These are phyloP conservation scores for Guyanaporus albipodus DNA, from an alignment of 768 basidiomycete species.

Conservation along the genomic window DNA sequence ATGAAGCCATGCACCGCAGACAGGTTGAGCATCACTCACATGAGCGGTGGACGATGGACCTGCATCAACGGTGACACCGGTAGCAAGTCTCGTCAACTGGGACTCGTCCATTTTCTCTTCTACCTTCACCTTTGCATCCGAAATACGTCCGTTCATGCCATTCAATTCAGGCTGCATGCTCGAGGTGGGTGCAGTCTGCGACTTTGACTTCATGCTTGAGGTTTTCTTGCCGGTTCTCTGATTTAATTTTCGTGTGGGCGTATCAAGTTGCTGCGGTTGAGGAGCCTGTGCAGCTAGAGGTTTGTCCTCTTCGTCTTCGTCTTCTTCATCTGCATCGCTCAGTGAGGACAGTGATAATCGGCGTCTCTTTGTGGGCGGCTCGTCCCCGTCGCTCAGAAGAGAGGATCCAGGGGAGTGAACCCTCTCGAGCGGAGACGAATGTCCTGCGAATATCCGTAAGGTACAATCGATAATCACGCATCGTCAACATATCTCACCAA, in stretches of 20 bases:
- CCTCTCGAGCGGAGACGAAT: constrained; percentile 20
- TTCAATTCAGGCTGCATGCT: constrained; percentile 37
- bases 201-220: constrained; percentile 56
- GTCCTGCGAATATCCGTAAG: constrained; percentile 21
- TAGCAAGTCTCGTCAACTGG: constrained; percentile 71
- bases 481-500: constrained; percentile 38
- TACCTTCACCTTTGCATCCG: constrained; percentile 55
- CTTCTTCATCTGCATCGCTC: constrained; percentile 36
- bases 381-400: constrained; percentile 41
- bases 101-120: constrained; percentile 80
- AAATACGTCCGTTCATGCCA: constrained; percentile 44
- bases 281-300: constrained; percentile 51
- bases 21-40: constrained; percentile 34
- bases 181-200: constrained; percentile 51
- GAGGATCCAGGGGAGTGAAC: constrained; percentile 37
- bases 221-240: constrained; percentile 53
- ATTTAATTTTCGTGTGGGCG: constrained; percentile 29
- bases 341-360: constrained; percentile 56
- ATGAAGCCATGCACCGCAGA: neutral
- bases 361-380: constrained; percentile 49
- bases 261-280: constrained; percentile 28
- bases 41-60: constrained; percentile 42
- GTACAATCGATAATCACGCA: neutral
- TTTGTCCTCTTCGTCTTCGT: constrained; percentile 56
- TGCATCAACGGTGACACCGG: constrained; percentile 76